Conservation (phyloP, 2,329 filamentous ascomycete genomes). For the Penicillium sumatraense region DNA sequence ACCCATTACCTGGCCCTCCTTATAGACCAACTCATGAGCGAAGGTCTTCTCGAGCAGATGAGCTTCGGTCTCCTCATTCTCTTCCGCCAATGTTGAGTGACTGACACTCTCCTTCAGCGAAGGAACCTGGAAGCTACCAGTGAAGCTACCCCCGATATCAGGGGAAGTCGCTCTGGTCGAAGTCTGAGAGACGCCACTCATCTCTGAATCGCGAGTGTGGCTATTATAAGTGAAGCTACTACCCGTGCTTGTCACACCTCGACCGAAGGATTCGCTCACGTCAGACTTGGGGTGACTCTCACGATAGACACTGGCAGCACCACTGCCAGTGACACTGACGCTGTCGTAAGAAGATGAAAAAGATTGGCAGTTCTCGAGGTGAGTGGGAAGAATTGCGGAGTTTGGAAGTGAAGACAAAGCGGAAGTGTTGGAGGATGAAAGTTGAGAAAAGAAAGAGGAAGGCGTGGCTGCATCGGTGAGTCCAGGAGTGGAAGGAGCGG, state of each 20-base stretch:
- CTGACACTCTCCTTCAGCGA: constrained; percentile 73
- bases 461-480: constrained; percentile 45
- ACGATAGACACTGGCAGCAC: too few species aligned
- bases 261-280: constrained; percentile 52
- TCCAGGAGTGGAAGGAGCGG: constrained; percentile 36
- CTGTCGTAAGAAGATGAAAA: constrained; percentile 35
- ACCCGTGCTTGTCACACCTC: constrained; percentile 75
- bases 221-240: constrained; percentile 79
- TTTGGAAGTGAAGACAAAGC: constrained; percentile 34
- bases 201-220: constrained; percentile 74
- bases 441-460: constrained; percentile 43
- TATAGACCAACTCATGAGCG: constrained; percentile 90
- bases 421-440: constrained; percentile 24
- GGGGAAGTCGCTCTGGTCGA: constrained; percentile 90
- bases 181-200: constrained; percentile 76
- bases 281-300: constrained; percentile 40
- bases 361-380: constrained; percentile 29
- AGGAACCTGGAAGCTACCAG: constrained; percentile 59
- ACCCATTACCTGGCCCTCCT: constrained; percentile 91
- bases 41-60: constrained; percentile 90
- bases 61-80: constrained; percentile 77
- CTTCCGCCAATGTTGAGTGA: constrained; percentile 69
- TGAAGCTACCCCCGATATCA: constrained; percentile 63
- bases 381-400: constrained; percentile 31
- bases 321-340: too few species aligned